Evolutionary conservation across 2,329 filamentous ascomycete genomes (phyloP).

Genomic region (Botrytis tulipae): DNA sequence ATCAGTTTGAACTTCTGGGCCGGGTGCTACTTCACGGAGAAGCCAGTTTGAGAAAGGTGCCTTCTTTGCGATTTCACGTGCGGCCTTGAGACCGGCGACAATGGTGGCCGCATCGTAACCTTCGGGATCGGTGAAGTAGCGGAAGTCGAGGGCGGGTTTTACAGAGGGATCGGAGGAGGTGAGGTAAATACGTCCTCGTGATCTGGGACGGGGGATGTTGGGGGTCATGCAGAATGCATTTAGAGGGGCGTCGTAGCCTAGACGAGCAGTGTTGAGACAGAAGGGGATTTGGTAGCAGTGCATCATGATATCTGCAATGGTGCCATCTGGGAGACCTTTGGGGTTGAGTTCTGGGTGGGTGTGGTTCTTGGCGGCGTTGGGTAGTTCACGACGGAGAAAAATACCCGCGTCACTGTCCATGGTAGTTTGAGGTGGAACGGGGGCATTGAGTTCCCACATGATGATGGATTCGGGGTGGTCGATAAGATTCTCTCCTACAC

Average conservation of each 20-base stretch:
- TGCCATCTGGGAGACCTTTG: slow-evolving; percentile 58
- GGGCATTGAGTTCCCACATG: slow-evolving; percentile 48
- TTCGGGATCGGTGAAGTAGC: slow-evolving; percentile 54
- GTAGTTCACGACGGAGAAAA: slow-evolving; percentile 75
- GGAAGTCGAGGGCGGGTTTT: slow-evolving; percentile 52
- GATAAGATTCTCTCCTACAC: slow-evolving; percentile 41
- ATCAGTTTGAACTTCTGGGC: slow-evolving; percentile 58
- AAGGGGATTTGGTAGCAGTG: slow-evolving; percentile 97
- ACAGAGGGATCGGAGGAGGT: slow-evolving; percentile 43
- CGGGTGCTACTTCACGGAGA: slow-evolving; percentile 41
- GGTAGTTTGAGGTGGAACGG: slow-evolving; percentile 41
- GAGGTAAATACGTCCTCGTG: slow-evolving; percentile 59
- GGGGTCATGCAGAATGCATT: slow-evolving; percentile 55
- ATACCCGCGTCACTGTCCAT: slow-evolving; percentile 54
- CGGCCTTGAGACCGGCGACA: slow-evolving; percentile 42
- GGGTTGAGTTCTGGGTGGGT: slow-evolving; percentile 44
- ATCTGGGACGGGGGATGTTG: slow-evolving; percentile 61
- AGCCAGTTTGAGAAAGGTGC: slow-evolving; percentile 45
- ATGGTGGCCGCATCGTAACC: slow-evolving; percentile 53
- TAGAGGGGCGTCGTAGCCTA: slow-evolving; percentile 60
- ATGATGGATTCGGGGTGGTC: slow-evolving; percentile 46
- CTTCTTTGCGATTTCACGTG: slow-evolving; percentile 39
- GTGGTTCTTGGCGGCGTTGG: slow-evolving; percentile 58
- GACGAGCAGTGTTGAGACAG: slow-evolving; percentile 76
- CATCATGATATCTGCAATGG: slow-evolving; percentile 88